Evolutionary conservation across 139 green algal species (phyloP), one percentile per base, ranked within the genome.

Genomic region (Volvox africanus): DNA sequence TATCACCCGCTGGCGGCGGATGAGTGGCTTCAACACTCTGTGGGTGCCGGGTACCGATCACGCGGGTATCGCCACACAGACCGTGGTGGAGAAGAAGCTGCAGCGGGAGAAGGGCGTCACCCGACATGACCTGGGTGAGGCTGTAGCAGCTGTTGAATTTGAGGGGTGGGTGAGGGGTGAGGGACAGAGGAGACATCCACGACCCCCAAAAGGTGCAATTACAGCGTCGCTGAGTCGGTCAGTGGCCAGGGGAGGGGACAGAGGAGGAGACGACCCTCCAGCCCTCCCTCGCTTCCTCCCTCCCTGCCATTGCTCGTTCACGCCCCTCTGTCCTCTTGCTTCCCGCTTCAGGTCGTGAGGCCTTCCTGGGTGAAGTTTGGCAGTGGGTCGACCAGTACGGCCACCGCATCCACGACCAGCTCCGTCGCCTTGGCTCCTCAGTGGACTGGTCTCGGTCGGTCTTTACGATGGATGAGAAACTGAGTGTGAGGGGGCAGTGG

Each of bases 11-110:
- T 99, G 96, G 91, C 91, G 95, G 50, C 95, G 98, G 55, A 99
- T 99, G 98, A 95, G 93, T 12, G 98, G 98, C 13, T 96, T 95
- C 84, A 96, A 98, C n/a, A 96, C 97, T 55, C 96, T 99, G 50
- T 99, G 98, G 98, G 89, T 99, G 24, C 98, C 98, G 0, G 98
- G 98, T 5, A 99, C 97, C 5, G 98, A 99, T 93, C 98, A 99
- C 82, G 98, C 98, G 0, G 98, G 98, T 80, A 99, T 99, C 89
- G 97, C 97, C 26, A 99, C 69, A 37, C 95, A 99, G 97, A 96
- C 97, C 87, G 98, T 99, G 71, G 98, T 99, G 62, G 98, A 99
- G 95, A 98, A 98, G 93, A 94, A 96, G 93, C 93, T 99, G 65
- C 94, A 94, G 17, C 92, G 80, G 77, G 91, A 98, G 92, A 84